Evolutionary conservation across 768 basidiomycete species (phyloP).

Genomic region (Tricholoma terreum): DNA sequence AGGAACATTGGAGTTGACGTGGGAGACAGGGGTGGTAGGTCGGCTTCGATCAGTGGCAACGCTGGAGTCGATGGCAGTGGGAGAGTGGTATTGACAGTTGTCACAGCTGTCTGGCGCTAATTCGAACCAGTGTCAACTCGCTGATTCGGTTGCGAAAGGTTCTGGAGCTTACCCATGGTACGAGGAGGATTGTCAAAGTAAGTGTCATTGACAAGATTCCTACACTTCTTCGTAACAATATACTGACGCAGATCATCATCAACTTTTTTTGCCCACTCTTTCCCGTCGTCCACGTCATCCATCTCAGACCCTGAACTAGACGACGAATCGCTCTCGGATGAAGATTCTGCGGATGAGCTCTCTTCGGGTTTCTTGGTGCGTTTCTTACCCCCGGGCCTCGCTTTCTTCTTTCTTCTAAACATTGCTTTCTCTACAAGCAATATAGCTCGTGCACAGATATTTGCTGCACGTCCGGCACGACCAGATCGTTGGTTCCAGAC

Average conservation of each 20-base stretch:
- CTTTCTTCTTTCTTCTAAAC: constrained; percentile 22
- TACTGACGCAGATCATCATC: constrained; percentile 23
- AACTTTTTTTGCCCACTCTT: constrained; percentile 30
- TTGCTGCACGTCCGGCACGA: constrained; percentile 24
- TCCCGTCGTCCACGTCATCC: no score
- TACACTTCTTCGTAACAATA: constrained; percentile 30
- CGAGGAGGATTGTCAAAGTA: not conserved
- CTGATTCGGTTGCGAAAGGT: no score
- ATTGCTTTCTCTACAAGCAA: constrained; percentile 26
- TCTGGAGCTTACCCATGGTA: no score
- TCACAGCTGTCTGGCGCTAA: not conserved
- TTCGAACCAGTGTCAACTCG: no score
- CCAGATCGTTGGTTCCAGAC: constrained; percentile 35
- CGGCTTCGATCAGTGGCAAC: no score
- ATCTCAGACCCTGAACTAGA: no score
- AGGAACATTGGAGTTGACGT: no score
- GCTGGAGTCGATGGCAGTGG: no score
- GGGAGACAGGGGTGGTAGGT: no score
- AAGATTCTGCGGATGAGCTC: not conserved
- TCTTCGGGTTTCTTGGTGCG: not conserved
- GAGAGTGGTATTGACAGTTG: no score
- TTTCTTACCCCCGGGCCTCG: not conserved
- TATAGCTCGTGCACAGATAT: constrained; percentile 23
- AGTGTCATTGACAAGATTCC: constrained; percentile 9
- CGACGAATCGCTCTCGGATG: no score